phyloP scores from a whole-genome alignment of 139 green algal genomes.

The Chlorella sp. region DNA sequence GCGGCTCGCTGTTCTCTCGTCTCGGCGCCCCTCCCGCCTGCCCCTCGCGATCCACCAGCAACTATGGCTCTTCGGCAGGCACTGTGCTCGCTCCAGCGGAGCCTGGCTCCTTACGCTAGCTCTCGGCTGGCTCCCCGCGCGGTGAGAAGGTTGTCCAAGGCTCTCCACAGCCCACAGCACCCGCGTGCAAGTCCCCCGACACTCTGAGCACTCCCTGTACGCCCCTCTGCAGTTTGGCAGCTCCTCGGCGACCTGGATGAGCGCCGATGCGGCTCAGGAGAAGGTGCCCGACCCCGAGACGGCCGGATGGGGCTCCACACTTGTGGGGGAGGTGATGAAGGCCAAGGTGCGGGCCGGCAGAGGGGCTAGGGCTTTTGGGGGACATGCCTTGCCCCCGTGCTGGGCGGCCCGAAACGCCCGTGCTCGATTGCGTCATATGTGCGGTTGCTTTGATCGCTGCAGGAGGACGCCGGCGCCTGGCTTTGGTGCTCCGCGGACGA shows the following conservation, averaged over 20 bases:
- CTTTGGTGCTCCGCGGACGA: slow-evolving; percentile 66
- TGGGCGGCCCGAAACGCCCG: no score
- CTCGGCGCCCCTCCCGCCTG: not conserved
- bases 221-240: not conserved
- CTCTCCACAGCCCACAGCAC: not conserved
- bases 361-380: not conserved
- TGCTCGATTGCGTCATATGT: not conserved
- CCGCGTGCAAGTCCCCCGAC: not conserved
- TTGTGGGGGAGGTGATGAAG: slow-evolving; percentile 29
- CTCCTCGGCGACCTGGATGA: not conserved
- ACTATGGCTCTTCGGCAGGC: slow-evolving; percentile 39
- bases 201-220: not conserved
- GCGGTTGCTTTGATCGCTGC: slow-evolving; percentile 4
- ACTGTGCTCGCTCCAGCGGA: slow-evolving; percentile 3
- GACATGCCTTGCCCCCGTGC: not conserved
- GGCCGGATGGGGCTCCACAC: slow-evolving; percentile 45
- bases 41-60: not conserved
- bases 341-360: slow-evolving; percentile 20
- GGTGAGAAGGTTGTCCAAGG: not conserved
- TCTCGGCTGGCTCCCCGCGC: slow-evolving; percentile 7
- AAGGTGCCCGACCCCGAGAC: slow-evolving; percentile 44
- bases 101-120: slow-evolving; percentile 17
- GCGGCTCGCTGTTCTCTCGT: not conserved
- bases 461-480: slow-evolving; percentile 56
- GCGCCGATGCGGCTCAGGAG: slow-evolving; percentile 20